Evolutionary conservation across 2,329 filamentous ascomycete genomes (phyloP), one percentile per base, ranked within the genome.

Genomic region (Cladosporium velox): DNA sequence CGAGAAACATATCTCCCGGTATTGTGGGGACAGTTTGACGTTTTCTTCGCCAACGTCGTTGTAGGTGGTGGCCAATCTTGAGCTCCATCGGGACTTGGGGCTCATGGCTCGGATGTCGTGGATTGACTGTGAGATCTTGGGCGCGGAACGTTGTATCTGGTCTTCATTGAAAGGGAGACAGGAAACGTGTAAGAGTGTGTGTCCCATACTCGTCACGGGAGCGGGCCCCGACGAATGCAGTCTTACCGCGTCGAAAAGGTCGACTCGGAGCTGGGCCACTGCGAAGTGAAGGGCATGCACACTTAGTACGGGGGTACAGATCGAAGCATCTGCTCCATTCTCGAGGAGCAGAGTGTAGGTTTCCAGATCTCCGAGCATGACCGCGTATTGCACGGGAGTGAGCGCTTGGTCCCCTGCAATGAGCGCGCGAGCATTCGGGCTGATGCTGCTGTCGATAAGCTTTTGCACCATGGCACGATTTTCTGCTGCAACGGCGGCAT

Each of bases 391-490:
- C 11, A 28, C n/a, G 14, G 65, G 65, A 3, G 38, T 64, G 7
- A 67, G 44, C 41, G 65, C 65, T 51, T 67, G 65, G 32, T 52
- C 26, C 6, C 60, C 65, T 6, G 65, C 54, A 14, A 67, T 64
- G 18, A 64, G 12, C 1, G 65, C 60, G 15, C 38, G 49, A 5
- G 65, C 65, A 35, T 67, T 64, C 3, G 54, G 52, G 34, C 58
- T 35, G 35, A 67, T 59, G 11, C 60, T 52, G 24, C 41, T 24
- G 18, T 34, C 59, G 5, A 63, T 26, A 6, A 66, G 21, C 15
- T 10, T 34, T 3, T 52, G 34, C 35, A 67, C 7, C 52, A 67
- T 59, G 5, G n/a, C 12, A 1, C 7, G 10, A 21, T 67, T 64
- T 15, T 24, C 60, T 1, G 52, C 8, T 10, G 51, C 49, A n/a